Evolutionary conservation across 208 protist genomes (phyloP).

Genomic region (Leishmania tropica): DNA sequence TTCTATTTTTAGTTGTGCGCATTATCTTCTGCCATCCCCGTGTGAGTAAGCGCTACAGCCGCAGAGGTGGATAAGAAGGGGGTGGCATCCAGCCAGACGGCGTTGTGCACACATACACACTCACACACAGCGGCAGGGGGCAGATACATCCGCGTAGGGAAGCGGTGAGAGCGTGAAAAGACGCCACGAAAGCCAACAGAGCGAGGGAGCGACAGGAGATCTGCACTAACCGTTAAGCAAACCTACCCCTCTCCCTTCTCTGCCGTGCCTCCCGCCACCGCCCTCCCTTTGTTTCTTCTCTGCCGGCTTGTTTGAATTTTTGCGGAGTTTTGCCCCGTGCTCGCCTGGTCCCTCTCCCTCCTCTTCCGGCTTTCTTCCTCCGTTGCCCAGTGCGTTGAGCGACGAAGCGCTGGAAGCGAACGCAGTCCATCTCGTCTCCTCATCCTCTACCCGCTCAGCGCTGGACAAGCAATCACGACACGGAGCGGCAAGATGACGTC

Average conservation of each 20-base stretch:
- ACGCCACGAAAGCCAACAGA: too few relatives aligned
- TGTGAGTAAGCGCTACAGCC: neutral
- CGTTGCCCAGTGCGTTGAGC: constrained; percentile 10
- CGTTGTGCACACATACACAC: neutral
- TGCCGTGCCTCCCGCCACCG: neutral
- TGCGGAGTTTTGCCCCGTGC: too few relatives aligned
- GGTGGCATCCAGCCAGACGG: neutral
- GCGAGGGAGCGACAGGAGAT: neutral
- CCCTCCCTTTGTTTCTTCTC: too few relatives aligned
- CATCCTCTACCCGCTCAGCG: neutral
- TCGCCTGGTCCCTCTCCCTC: neutral
- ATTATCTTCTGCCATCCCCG: neutral
- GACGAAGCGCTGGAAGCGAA: neutral
- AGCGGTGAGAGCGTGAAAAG: too few relatives aligned
- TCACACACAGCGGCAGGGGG: neutral
- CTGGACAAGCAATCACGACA: neutral
- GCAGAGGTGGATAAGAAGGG: neutral
- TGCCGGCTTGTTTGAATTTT: too few relatives aligned
- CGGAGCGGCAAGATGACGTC: constrained; percentile 52
- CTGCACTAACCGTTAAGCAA: neutral
- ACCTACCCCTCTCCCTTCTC: neutral
- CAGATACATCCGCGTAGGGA: too few relatives aligned
- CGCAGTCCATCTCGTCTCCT: neutral
- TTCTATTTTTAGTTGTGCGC: neutral
- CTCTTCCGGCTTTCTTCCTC: neutral